Conservation (phyloP, 805 yeast genomes). For the Suhomyces canberraensis region DNA sequence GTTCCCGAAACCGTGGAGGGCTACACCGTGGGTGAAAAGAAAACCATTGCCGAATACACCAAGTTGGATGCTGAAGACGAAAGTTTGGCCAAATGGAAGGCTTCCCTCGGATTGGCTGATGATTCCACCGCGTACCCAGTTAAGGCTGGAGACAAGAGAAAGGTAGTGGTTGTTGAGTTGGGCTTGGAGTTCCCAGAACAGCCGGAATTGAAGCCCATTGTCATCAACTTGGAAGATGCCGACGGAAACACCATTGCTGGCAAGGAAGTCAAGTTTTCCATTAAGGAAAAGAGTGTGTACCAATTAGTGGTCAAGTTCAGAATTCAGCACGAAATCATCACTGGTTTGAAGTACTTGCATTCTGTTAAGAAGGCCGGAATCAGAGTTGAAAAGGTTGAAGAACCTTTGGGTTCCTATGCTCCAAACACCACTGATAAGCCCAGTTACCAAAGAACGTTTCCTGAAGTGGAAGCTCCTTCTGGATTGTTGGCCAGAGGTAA, state of each 20-base stretch:
- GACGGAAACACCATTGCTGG: slow-evolving; percentile 53
- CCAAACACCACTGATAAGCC: slow-evolving; percentile 84
- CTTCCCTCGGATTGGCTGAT: slow-evolving; percentile 70
- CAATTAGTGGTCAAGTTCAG: slow-evolving; percentile 72
- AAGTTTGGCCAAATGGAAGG: slow-evolving; percentile 88
- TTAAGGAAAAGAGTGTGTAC: slow-evolving; percentile 76
- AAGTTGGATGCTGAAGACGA: slow-evolving; percentile 87
- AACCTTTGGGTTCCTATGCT: slow-evolving; percentile 86
- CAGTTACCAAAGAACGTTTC: slow-evolving; percentile 56
- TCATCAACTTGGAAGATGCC: slow-evolving; percentile 61
- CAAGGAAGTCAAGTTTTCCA: slow-evolving; percentile 64
- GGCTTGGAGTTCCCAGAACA: slow-evolving; percentile 63
- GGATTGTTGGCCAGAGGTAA: slow-evolving; percentile 87
- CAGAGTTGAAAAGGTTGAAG: slow-evolving; percentile 79
- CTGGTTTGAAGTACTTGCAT: slow-evolving; percentile 85
- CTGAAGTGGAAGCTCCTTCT: slow-evolving; percentile 80
- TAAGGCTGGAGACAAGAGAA: slow-evolving; percentile 67
- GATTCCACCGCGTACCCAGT: slow-evolving; percentile 56
- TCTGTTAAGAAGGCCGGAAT: slow-evolving; percentile 84
- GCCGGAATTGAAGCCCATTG: slow-evolving; percentile 56
- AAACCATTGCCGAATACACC: slow-evolving; percentile 79
- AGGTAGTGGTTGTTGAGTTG: slow-evolving; percentile 78
- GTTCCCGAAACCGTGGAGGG: slow-evolving; percentile 62
- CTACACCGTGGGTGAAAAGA: slow-evolving; percentile 64
- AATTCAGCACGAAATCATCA: slow-evolving; percentile 85